Evolutionary conservation across 1,139 yeast genomes (phyloP).

Genomic region (Hyphopichia khmerensis): DNA sequence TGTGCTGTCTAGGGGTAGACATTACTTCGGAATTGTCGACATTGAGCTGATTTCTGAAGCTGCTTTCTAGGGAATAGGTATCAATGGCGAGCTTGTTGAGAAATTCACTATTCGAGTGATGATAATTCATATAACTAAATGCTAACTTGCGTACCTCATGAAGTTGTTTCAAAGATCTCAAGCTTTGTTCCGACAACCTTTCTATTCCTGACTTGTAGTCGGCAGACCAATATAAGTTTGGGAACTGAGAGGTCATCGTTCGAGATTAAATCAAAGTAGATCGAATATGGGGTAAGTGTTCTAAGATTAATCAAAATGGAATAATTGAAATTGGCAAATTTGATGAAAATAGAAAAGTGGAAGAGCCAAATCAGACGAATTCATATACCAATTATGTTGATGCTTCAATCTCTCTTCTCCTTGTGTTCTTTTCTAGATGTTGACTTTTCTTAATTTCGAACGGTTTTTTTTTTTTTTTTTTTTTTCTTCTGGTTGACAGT

Average conservation of each 20-base stretch:
- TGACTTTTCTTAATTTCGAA: neutral
- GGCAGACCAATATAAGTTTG: conserved; percentile 44
- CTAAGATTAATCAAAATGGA: neutral
- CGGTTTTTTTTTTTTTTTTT: neutral
- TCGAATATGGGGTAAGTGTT: neutral
- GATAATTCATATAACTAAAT: conserved; percentile 37
- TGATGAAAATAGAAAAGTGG: neutral
- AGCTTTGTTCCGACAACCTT: conserved; percentile 28
- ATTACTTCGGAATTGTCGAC: neutral
- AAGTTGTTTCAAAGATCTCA: conserved; percentile 35
- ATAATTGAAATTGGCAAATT: neutral
- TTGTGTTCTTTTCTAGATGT: neutral
- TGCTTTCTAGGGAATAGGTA: conserved; percentile 22
- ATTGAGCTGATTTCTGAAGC: conserved; percentile 13
- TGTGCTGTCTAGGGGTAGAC: neutral
- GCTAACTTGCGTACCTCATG: conserved; percentile 44
- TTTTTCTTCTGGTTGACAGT: neutral
- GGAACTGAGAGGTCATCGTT: conserved; percentile 12
- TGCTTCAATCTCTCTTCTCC: neutral
- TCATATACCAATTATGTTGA: neutral
- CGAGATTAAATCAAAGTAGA: neutral
- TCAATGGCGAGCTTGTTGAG: conserved; percentile 27
- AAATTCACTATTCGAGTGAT: conserved; percentile 36
- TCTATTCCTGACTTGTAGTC: conserved; percentile 42
- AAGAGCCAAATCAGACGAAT: neutral